phyloP scores from a whole-genome alignment of 176 grass and related monocot species.

The Avena sativa region DNA sequence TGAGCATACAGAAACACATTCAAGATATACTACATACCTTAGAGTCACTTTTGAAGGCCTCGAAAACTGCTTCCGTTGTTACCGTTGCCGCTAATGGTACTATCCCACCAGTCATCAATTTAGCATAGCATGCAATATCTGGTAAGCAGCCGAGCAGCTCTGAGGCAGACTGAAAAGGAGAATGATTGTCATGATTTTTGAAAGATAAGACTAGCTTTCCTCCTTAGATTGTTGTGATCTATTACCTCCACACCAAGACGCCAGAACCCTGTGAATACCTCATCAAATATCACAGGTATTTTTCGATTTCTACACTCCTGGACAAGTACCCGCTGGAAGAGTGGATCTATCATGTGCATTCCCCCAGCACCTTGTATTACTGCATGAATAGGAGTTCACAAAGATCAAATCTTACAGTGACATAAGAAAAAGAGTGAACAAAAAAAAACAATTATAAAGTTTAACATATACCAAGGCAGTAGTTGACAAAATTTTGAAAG shows the following conservation, averaged over 20 bases:
- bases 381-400: constrained; percentile 40
- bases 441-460: background rate
- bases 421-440: background rate
- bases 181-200: constrained; percentile 28
- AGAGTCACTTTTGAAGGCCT: constrained; percentile 82
- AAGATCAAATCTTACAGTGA: constrained; percentile 18
- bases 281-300: constrained; percentile 98
- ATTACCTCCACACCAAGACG: constrained; percentile 83
- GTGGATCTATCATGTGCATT: constrained; percentile 92
- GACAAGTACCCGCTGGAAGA: constrained; percentile 85
- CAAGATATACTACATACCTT: constrained; percentile 56
- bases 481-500: constrained; percentile 8
- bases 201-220: background rate
- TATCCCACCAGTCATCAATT: constrained; percentile 91
- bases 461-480: background rate
- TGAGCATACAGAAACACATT: constrained; percentile 27
- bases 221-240: background rate
- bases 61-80: constrained; percentile 82
- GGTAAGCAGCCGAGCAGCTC: constrained; percentile 83
- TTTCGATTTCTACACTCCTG: constrained; percentile 62
- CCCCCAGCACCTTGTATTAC: constrained; percentile 94
- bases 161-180: constrained; percentile 70
- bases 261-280: constrained; percentile 96
- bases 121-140: constrained; percentile 93
- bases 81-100: constrained; percentile 83